Evolutionary conservation across 2,329 filamentous ascomycete species (phyloP).

Genomic region (Exophiala lecanii-corni): DNA sequence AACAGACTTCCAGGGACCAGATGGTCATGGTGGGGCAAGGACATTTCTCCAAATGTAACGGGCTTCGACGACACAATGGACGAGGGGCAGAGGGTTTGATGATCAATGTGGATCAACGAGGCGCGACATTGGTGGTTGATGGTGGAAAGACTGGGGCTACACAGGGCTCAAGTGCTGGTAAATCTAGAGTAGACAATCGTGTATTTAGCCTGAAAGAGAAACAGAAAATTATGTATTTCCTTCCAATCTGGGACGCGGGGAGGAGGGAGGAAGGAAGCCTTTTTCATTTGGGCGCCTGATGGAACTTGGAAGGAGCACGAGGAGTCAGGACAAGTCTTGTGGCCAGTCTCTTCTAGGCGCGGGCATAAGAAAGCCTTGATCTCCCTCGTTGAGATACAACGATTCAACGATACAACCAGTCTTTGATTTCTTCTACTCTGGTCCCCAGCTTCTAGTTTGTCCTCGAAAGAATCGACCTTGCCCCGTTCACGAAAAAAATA

Average conservation of each 20-base stretch:
- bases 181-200: not conserved
- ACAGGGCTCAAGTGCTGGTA: not conserved
- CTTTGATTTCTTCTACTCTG: no score
- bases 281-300: not conserved
- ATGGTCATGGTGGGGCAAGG: not conserved
- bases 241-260: not conserved
- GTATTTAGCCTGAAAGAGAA: conserved; percentile 1
- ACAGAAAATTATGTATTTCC: not conserved
- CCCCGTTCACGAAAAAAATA: no score
- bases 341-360: not conserved
- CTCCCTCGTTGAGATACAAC: no score
- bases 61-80: conserved; percentile 1
- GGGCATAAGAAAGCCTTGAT: not conserved
- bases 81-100: conserved; percentile 1
- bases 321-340: not conserved
- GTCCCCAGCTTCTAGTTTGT: no score
- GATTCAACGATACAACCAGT: no score
- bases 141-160: not conserved
- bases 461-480: no score
- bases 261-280: not conserved
- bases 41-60: conserved; percentile 4
- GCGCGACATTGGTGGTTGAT: not conserved
- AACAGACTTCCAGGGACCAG: not conserved
- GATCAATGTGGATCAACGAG: not conserved
- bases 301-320: not conserved